Conservation (phyloP, 306 rosid species). For the Delonix regia region DNA sequence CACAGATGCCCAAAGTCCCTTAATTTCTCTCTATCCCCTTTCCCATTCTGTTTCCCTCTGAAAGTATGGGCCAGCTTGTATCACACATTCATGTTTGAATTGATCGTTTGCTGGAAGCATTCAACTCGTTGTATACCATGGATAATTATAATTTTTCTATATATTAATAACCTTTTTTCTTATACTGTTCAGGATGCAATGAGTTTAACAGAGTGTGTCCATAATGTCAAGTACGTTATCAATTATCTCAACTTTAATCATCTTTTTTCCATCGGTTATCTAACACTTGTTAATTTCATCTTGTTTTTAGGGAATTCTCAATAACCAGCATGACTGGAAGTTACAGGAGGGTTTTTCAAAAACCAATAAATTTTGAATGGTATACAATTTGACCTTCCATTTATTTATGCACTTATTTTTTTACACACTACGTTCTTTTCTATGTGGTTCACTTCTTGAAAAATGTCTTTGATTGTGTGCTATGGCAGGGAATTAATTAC, state of each 20-base stretch:
- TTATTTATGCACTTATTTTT: conserved; percentile 9
- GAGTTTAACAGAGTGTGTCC: conserved; percentile 63
- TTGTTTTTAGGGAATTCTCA: conserved; percentile 81
- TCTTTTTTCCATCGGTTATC: neutral
- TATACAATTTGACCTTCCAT: conserved; percentile 35
- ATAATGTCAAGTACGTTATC: conserved; percentile 73
- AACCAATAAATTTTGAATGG: conserved; percentile 81
- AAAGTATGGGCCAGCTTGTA: conserved; percentile 17
- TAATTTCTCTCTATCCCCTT: neutral
- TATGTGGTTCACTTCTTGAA: conserved; percentile 25
- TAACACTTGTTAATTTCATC: conserved; percentile 10
- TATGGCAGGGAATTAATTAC: conserved; percentile 74
- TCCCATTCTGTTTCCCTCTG: neutral
- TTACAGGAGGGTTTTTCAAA: conserved; percentile 87
- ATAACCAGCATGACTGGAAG: conserved; percentile 86
- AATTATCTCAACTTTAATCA: conserved; percentile 27
- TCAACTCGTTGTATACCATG: conserved; percentile 1
- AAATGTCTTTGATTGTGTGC: conserved; percentile 28
- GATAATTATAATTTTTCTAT: conserved; percentile 10
- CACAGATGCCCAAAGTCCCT: neutral
- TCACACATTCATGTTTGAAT: neutral
- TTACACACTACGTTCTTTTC: neutral
- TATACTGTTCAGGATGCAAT: conserved; percentile 68
- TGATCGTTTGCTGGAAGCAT: conserved; percentile 14
- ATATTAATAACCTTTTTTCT: conserved; percentile 32